Percentiles rank a stretch among this genome's conserved stretches.
Conservation (phyloP, 768 basidiomycete species). For the Suillus discolor region DNA sequence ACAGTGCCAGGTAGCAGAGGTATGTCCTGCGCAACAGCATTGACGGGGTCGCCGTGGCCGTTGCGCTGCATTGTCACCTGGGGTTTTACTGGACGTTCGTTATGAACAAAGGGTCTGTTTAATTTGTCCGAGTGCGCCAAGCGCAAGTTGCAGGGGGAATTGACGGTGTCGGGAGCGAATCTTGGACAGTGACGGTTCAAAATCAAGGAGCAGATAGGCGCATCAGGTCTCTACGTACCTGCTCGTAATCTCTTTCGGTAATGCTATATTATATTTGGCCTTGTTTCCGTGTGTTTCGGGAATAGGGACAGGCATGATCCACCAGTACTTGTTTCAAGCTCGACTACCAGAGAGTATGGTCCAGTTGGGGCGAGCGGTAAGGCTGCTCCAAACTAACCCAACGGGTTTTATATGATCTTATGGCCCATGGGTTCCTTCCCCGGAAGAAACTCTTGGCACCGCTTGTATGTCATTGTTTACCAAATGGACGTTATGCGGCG, state of each 20-base stretch:
- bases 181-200: neutral
- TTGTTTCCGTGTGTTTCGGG: conserved; percentile 23
- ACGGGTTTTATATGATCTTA: neutral
- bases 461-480: conserved; percentile 12
- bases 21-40: conserved; percentile 6
- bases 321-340: neutral
- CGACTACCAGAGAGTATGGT: neutral
- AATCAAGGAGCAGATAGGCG: conserved; percentile 8
- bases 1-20: conserved; percentile 24
- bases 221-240: conserved; percentile 15
- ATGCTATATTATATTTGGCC: conserved; percentile 26
- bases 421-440: neutral
- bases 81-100: neutral
- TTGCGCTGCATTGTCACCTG: conserved; percentile 8
- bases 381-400: neutral
- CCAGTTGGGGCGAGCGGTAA: neutral
- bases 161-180: neutral
- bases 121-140: neutral
- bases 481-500: neutral
- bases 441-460: conserved; percentile 20
- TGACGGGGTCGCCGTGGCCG: conserved; percentile 5
- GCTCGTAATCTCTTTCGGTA: conserved; percentile 21
- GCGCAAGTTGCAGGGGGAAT: neutral
- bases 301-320: conserved; percentile 25
- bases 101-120: neutral